phyloP scores from a whole-genome alignment of 2,329 filamentous ascomycete species.

The Pleoardoris graminearum region DNA sequence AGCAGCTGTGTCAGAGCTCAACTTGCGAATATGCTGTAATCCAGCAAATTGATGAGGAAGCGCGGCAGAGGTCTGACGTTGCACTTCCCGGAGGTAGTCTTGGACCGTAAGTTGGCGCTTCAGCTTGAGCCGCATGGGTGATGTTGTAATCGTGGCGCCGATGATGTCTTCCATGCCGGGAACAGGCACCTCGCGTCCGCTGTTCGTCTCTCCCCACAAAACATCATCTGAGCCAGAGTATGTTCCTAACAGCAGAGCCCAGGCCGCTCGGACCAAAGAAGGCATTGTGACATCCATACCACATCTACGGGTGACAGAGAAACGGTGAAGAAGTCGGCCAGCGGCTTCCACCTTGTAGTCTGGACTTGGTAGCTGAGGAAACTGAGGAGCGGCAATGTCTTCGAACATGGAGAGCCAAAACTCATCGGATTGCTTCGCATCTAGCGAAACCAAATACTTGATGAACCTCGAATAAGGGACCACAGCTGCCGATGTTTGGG shows the following conservation, averaged over 20 bases:
- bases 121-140: conserved; percentile 49
- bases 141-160: conserved; percentile 47
- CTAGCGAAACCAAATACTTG: conserved; percentile 32
- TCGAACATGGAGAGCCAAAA: conserved; percentile 38
- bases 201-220: conserved; percentile 51
- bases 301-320: conserved; percentile 22
- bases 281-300: conserved; percentile 40
- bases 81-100: conserved; percentile 35
- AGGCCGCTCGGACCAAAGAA: conserved; percentile 49
- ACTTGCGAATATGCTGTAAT: conserved; percentile 51
- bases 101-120: conserved; percentile 32
- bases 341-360: conserved; percentile 38
- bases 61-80: conserved; percentile 31
- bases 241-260: conserved; percentile 51
- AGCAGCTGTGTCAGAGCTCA: conserved; percentile 45
- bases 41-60: conserved; percentile 46
- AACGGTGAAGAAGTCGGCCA: conserved; percentile 25
- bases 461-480: conserved; percentile 40
- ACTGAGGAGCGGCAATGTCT: conserved; percentile 33
- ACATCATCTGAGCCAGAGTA: conserved; percentile 55
- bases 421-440: conserved; percentile 29
- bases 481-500: conserved; percentile 12
- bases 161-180: conserved; percentile 45
- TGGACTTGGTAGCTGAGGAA: conserved; percentile 36
- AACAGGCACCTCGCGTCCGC: conserved; percentile 42